These are phyloP conservation scores for Acacia confusa DNA, from an alignment of 306 rosid species.

Conservation along the genomic window DNA sequence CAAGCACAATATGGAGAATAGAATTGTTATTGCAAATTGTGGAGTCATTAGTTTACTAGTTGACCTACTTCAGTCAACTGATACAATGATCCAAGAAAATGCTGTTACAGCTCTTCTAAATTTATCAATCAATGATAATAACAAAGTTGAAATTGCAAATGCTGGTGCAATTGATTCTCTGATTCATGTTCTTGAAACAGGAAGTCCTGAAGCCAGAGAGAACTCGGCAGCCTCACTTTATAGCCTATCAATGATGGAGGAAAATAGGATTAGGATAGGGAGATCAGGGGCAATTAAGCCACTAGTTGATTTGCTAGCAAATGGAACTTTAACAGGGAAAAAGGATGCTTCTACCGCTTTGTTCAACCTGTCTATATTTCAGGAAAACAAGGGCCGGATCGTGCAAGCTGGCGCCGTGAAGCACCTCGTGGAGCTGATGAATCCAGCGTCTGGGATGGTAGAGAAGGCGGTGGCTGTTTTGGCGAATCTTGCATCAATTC, in stretches of 20 bases:
- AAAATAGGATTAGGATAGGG: slow-evolving; percentile 74
- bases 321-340: slow-evolving; percentile 80
- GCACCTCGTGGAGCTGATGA: slow-evolving; percentile 85
- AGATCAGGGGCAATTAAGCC: slow-evolving; percentile 77
- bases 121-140: slow-evolving; percentile 74
- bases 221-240: slow-evolving; percentile 87
- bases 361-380: slow-evolving; percentile 70
- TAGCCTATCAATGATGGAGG: slow-evolving; percentile 77
- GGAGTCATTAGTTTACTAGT: slow-evolving; percentile 68
- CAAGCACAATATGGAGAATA: slow-evolving; percentile 64
- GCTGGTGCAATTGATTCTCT: slow-evolving; percentile 77
- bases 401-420: slow-evolving; percentile 84
- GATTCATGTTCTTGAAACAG: slow-evolving; percentile 72
- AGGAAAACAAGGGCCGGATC: slow-evolving; percentile 75
- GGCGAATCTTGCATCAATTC: slow-evolving; percentile 81
- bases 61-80: slow-evolving; percentile 60
- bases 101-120: slow-evolving; percentile 85
- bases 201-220: slow-evolving; percentile 82
- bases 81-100: slow-evolving; percentile 62
- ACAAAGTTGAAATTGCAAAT: slow-evolving; percentile 64
- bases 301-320: slow-evolving; percentile 71
- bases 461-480: slow-evolving; percentile 87
- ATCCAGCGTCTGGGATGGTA: slow-evolving; percentile 82
- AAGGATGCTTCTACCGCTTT: slow-evolving; percentile 87
- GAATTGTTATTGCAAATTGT: slow-evolving; percentile 68